Base-by-base conservation (phyloP, 2,329 filamentous ascomycete genomes). In the Leptographium radiaticola region DNA sequence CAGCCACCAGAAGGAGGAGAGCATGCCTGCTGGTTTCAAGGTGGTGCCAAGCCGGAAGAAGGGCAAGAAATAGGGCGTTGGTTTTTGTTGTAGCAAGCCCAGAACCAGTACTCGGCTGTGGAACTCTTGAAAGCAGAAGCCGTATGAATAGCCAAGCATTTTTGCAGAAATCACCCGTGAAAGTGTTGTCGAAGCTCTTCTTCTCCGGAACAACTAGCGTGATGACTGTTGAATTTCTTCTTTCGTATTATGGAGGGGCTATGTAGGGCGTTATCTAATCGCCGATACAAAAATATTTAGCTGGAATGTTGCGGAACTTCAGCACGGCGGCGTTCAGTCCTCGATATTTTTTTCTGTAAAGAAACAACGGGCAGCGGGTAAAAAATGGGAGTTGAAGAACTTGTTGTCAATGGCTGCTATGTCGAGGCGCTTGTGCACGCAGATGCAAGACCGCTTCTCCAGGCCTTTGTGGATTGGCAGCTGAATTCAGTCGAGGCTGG, bases 1-100 rank as follows among this genome's bases (percentile, higher is more conserved):
- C 57, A 76, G 77, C 36, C 69, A 63, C 15, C 70, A 71, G 61
- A 74, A 69, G 60, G 70, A 68, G 12, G 62, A 68, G 8, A 58
- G 43, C 34, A 65, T 70, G n/a, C 66, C 71, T 45, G 79, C 75
- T 30, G 77, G 84, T 50, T 97, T 96, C 73, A 93, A 93, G 75
- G 87, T 97, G 52, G 91, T 97, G 12, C 81, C 88, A 15, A 79
- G 84, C 58, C 90, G 93, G 69, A 97, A 96, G 82, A 95, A 95
- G 80, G 84, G 85, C 65, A 85, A 86, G 75, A 89, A 84, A 75
- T 83, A 54, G 31, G 31, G 38, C n/a, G 34, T 13, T 4, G 30
- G 15, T 38, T 34, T 7, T 31, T 11, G 25, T n/a, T 42, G 15
- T 20, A 16, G 38, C 25, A 15, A 40, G 5, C 10, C 6, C 16